Conservation (phyloP, 768 basidiomycete species). For the Trametes cingulata region DNA sequence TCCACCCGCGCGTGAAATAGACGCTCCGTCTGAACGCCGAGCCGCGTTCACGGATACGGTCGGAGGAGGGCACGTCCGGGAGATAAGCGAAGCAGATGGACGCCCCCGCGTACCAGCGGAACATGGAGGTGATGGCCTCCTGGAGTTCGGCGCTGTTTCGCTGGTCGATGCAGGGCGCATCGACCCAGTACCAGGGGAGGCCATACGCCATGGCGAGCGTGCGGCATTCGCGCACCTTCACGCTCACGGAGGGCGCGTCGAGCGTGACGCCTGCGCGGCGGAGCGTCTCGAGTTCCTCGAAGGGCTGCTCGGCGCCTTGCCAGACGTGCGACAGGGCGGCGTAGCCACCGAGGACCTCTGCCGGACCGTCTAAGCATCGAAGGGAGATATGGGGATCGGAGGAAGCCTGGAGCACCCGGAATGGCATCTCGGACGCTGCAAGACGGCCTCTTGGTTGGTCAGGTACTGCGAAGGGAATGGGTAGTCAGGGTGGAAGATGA, state of each 20-base stretch:
- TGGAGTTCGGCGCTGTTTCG: slow-evolving; percentile 5
- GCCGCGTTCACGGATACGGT: not conserved
- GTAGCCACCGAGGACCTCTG: not conserved
- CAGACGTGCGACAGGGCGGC: slow-evolving; percentile 6
- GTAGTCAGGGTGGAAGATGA: too few species aligned
- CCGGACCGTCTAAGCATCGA: not conserved
- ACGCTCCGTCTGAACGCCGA: not conserved
- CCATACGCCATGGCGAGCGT: not conserved
- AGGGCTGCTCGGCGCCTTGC: not conserved
- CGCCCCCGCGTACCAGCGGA: not conserved
- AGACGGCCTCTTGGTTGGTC: too few species aligned
- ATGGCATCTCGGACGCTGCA: too few species aligned
- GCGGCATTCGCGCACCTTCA: not conserved
- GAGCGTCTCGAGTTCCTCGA: not conserved
- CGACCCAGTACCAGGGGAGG: not conserved
- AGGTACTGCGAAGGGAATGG: too few species aligned
- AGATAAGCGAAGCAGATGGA: not conserved
- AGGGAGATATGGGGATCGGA: not conserved
- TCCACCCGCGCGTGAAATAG: slow-evolving; percentile 3
- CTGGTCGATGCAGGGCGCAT: slow-evolving; percentile 9
- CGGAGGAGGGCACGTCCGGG: not conserved
- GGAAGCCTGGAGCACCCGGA: not conserved
- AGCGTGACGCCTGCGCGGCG: not conserved
- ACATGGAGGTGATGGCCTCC: slow-evolving; percentile 12
- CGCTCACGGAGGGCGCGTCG: not conserved